A percentile compares a stretch with the other conserved stretches of the same genome.
These are phyloP conservation scores for Calonectria naviculata DNA, from an alignment of 2,329 filamentous ascomycete species.

Conservation along the genomic window DNA sequence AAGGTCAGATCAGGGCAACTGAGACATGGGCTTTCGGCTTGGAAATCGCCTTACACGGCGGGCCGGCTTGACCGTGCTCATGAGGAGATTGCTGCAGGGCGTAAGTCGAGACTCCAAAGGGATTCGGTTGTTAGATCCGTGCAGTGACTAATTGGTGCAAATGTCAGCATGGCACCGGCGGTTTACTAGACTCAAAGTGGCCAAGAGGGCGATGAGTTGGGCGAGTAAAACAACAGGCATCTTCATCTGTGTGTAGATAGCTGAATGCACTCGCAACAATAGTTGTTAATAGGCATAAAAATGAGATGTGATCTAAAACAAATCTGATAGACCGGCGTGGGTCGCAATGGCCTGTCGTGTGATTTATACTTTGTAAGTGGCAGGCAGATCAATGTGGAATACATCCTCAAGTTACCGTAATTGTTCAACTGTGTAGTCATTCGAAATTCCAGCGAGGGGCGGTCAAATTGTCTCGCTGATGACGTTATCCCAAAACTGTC, in stretches of 20 bases:
- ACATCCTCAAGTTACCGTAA: not conserved
- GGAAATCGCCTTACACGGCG: slow-evolving; percentile 23
- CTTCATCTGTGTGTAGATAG: slow-evolving; percentile 14
- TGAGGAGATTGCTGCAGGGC: slow-evolving; percentile 25
- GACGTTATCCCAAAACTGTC: not conserved
- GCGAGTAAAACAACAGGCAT: not conserved
- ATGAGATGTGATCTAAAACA: not conserved
- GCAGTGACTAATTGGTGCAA: slow-evolving; percentile 32
- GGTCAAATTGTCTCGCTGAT: not conserved
- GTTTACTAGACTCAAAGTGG: not conserved
- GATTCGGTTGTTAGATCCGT: slow-evolving; percentile 20
- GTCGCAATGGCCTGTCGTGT: not conserved
- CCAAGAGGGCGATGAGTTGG: not conserved
- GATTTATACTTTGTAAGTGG: slow-evolving; percentile 14
- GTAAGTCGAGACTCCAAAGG: slow-evolving; percentile 25
- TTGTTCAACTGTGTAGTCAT: not conserved
- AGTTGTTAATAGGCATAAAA: not conserved
- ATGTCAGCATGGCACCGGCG: slow-evolving; percentile 25
- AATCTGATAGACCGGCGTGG: not conserved
- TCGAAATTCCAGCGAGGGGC: slow-evolving; percentile 1
- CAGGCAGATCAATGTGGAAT: not conserved
- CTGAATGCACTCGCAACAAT: not conserved
- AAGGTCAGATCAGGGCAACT: not conserved
- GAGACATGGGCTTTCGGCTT: not conserved
- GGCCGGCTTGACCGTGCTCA: slow-evolving; percentile 22